These are phyloP conservation scores for Iris pallida DNA, from an alignment of 116 monocot genomes.

Conservation along the genomic window DNA sequence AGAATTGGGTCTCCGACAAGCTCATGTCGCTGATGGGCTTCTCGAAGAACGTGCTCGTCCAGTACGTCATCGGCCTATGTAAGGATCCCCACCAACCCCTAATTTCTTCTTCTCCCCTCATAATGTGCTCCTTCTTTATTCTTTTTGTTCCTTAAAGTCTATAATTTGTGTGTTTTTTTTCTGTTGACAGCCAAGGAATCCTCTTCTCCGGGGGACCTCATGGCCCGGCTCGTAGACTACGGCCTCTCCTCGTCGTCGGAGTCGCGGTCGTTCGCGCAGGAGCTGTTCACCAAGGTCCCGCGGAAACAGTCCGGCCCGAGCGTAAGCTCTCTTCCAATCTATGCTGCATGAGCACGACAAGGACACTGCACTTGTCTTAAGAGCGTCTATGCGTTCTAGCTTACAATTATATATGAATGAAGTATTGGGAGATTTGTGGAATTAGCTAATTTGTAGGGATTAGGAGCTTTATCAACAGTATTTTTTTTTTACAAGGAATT, in stretches of 20 bases:
- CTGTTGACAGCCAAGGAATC: slow-evolving; percentile 55
- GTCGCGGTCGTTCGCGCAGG: slow-evolving; percentile 49
- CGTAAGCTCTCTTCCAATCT: slow-evolving; percentile 36
- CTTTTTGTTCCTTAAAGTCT: no score
- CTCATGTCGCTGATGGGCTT: slow-evolving; percentile 77
- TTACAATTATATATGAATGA: no score
- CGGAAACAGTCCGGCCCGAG: slow-evolving; percentile 46
- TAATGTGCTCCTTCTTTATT: no score
- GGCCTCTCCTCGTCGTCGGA: slow-evolving; percentile 51
- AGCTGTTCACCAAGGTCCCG: slow-evolving; percentile 57
- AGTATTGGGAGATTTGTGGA: no score
- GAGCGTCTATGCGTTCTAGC: no score
- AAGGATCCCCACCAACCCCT: no score
- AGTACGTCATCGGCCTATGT: slow-evolving; percentile 49
- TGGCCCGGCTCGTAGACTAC: slow-evolving; percentile 46
- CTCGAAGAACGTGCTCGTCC: slow-evolving; percentile 50
- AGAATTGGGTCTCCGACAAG: slow-evolving; percentile 80
- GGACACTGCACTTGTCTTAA: no score
- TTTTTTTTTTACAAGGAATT: no score
- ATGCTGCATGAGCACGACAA: background rate
- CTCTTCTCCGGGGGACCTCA: slow-evolving; percentile 43
- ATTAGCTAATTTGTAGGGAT: no score
- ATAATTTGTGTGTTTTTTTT: no score
- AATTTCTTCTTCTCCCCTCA: no score
- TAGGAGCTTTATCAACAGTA: no score